These are phyloP conservation scores for Metschnikowia kunwiensis DNA, from an alignment of 805 yeast genomes.

Conservation along the genomic window DNA sequence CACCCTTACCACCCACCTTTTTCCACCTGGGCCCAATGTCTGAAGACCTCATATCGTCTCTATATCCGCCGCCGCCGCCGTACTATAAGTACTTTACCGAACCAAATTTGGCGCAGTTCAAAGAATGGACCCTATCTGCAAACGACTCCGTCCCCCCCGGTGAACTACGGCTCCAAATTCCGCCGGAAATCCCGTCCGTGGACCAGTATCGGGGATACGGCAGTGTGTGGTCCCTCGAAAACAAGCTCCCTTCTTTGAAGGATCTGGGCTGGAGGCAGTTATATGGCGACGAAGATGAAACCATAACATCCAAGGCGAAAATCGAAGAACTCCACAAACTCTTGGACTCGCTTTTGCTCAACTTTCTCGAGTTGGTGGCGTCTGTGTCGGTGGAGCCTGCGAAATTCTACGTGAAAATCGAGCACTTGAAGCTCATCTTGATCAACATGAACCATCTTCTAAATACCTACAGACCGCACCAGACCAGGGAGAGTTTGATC, in stretches of 20 bases:
- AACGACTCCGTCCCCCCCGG: constrained; percentile 22
- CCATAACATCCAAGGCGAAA: constrained; percentile 41
- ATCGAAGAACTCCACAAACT: constrained; percentile 76
- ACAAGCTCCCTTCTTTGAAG: constrained; percentile 69
- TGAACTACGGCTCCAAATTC: constrained; percentile 55
- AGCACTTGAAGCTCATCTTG: constrained; percentile 72
- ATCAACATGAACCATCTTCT: constrained; percentile 89
- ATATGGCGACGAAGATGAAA: constrained; percentile 45
- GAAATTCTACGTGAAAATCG: constrained; percentile 57
- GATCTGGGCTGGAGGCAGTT: constrained; percentile 78
- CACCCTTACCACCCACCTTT: too few relatives aligned
- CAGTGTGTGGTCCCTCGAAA: constrained; percentile 79
- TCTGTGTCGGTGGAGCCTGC: constrained; percentile 72
- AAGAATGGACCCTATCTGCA: constrained; percentile 21
- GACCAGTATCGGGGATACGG: constrained; percentile 84
- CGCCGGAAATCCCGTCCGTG: constrained; percentile 62
- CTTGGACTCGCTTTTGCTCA: constrained; percentile 71
- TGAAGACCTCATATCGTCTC: constrained; percentile 52
- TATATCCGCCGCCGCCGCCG: constrained; percentile 95
- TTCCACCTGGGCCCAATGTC: too few relatives aligned
- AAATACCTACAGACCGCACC: constrained; percentile 93
- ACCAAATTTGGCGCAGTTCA: constrained; percentile 54
- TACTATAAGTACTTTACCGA: constrained; percentile 69
- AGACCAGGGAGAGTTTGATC: constrained; percentile 84
- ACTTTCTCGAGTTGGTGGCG: constrained; percentile 80